Percentiles rank a stretch among this genome's conserved stretches.
These are phyloP conservation scores for Conoideocrella luteorostrata DNA, from an alignment of 2,329 filamentous ascomycete genomes.

Conservation along the genomic window DNA sequence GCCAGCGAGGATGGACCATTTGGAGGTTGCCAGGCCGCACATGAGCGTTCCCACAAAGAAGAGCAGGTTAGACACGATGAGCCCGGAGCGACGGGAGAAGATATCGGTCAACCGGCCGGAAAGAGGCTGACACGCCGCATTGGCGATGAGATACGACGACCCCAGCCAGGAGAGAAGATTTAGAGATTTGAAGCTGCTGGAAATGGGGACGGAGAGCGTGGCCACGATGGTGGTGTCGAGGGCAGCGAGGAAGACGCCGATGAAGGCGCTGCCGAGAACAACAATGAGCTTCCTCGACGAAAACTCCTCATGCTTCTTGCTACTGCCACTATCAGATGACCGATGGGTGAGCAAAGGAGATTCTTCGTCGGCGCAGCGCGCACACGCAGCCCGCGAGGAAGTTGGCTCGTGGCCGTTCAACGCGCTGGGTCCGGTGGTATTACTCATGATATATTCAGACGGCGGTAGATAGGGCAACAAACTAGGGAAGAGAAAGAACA, in stretches of 20 bases:
- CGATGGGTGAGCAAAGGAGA: too few species aligned
- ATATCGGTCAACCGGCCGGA: constrained; percentile 77
- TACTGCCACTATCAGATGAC: too few species aligned
- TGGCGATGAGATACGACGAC: constrained; percentile 73
- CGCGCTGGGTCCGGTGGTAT: too few species aligned
- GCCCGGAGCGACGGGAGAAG: constrained; percentile 63
- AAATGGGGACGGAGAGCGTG: constrained; percentile 70
- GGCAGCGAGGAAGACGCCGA: constrained; percentile 45
- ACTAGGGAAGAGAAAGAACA: too few species aligned
- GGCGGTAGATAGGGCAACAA: too few species aligned
- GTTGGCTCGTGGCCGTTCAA: too few species aligned
- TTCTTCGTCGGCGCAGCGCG: too few species aligned
- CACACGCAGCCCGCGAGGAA: too few species aligned
- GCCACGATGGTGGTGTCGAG: constrained; percentile 71
- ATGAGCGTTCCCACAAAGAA: constrained; percentile 70
- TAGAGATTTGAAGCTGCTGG: constrained; percentile 69
- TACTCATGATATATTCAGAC: too few species aligned
- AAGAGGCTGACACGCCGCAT: constrained; percentile 58
- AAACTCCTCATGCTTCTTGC: too few species aligned
- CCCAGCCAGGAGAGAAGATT: constrained; percentile 75
- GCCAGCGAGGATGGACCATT: constrained; percentile 63
- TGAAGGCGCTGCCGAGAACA: background rate
- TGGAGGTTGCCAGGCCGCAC: constrained; percentile 60
- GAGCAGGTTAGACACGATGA: constrained; percentile 66
- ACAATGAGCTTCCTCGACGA: background rate